These are phyloP conservation scores for Picochlorum sp. DNA, from an alignment of 139 green algal species.

Conservation along the genomic window DNA sequence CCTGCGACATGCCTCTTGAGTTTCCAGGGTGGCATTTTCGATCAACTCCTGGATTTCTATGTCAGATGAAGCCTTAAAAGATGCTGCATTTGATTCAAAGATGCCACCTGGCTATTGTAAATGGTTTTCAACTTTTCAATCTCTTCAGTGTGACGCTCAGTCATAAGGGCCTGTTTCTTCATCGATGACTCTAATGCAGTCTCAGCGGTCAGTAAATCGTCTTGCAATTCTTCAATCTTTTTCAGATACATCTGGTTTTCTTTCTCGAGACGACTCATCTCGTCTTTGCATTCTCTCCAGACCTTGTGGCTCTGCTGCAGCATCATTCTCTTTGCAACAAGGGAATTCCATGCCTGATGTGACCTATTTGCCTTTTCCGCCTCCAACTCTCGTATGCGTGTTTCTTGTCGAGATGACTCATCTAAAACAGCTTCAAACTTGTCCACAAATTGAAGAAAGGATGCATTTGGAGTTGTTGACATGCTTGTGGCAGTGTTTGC, in stretches of 20 bases:
- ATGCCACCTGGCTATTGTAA: no score
- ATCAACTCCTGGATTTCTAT: no score
- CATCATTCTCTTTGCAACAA: neutral
- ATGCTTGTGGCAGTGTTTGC: neutral
- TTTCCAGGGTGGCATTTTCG: neutral
- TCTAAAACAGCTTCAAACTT: slow-evolving; percentile 2
- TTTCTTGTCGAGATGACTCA: neutral
- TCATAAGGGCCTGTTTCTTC: no score
- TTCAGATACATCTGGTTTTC: neutral
- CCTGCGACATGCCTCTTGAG: neutral
- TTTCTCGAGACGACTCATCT: neutral
- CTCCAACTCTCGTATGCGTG: neutral
- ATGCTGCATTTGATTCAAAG: no score
- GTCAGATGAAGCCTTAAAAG: no score
- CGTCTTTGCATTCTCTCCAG: neutral
- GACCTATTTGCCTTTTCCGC: neutral
- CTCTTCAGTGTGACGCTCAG: no score
- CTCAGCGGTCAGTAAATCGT: neutral
- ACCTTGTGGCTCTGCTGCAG: neutral
- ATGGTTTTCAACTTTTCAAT: no score
- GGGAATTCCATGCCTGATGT: neutral
- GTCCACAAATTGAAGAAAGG: neutral
- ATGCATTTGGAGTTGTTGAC: neutral
- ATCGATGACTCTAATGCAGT: neutral
- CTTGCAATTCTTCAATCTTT: neutral